Base-by-base conservation (phyloP, 148 eudicot species). In the Rhododendron ferrugineum region DNA sequence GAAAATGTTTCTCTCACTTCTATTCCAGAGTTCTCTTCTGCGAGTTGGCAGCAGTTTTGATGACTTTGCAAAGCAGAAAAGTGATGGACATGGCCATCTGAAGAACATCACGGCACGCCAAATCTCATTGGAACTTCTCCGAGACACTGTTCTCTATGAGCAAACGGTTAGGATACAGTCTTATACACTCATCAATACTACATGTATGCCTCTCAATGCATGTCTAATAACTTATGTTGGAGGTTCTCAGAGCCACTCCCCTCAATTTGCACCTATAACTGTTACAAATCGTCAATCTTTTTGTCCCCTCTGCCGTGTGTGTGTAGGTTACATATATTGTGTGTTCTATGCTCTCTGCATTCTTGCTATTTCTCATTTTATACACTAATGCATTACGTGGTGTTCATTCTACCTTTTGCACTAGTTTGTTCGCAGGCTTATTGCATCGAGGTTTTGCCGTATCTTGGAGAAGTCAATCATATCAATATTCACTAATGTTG, bases 391-490 rank as follows among this genome's bases (percentile, higher is more conserved):
- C 74, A 72, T 81, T n/a, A 30, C 36, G 11, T 81, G 46, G 37
- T 90, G 56, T 86, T 90, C 82, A 88, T 82, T 84, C 83, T 86
- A 62, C 87, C 80, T 85, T 75, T 87, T 91, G 79, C 89, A 77
- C 89, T 91, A 97, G 99, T 94, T 91, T 88, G 91, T 92, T 84
- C 83, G 92, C 94, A 97, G 96, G 95, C 89, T 91, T 87, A 89
- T 97, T 90, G 92, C 93, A 79, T 90, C 96, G 47, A 91, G 83
- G 78, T 82, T 95, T 90, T 91, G 92, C 88, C 86, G 54, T 82
- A 82, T 88, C 68, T 86, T 97, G 86, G 87, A 92, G 93, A 89
- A 92, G 83, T 90, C 87, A 52, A 84, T 89, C 79, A 52, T 84
- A 36, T 86, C 85, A 49, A 74, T 94, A 89, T 91, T 86, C 85